Base-by-base conservation (phyloP, 1,139 yeast species). In the Suhomyces guaymorum region DNA sequence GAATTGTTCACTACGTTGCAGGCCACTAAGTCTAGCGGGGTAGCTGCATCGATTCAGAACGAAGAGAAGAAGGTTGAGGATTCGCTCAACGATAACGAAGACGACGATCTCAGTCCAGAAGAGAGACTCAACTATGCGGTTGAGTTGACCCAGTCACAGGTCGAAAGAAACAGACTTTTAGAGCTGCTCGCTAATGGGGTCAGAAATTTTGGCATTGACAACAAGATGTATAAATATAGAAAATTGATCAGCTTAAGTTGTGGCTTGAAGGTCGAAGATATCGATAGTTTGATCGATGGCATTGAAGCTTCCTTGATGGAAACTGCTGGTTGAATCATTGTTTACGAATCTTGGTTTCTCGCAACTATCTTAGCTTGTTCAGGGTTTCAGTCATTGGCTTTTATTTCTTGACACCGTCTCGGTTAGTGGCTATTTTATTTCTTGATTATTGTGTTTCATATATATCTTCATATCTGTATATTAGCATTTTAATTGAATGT, bases 181-280 rank as follows among this genome's bases (percentile, higher is more conserved):
- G 51, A 54, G 22, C 51, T 59, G 17, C 63, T 78, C 21, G 55
- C 69, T 7, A 44, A 57, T 5, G 58, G 66, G 15, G 59, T 72
- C 32, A 66, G 59, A 38, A 47, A 49, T 38, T 66, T 56, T 47
- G 75, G 74, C 4, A 58, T 70, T 37, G 72, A 67, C 47, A 51
- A 54, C 13, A 86, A 84, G 57, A 80, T 89, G 77, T 78, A 80
- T 55, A 84, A 87, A 52, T 90, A 89, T 63, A 74, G 95, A 47
- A 79, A 80, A 51, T 70, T 92, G 45, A 81, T 92, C 30, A 81
- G 96, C 33, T 73, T 82, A 42, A 83, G 94, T 40, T 88, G 97
- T 49, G 95, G 88, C 3, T 73, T 88, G 41, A 78, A 79, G 38
- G 72, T 81, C 20, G 95, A 86, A 41, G 92, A 85, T 44, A 82